These are phyloP conservation scores for Arthroderma sp. DNA, from an alignment of 2,329 filamentous ascomycete genomes.

Conservation along the genomic window DNA sequence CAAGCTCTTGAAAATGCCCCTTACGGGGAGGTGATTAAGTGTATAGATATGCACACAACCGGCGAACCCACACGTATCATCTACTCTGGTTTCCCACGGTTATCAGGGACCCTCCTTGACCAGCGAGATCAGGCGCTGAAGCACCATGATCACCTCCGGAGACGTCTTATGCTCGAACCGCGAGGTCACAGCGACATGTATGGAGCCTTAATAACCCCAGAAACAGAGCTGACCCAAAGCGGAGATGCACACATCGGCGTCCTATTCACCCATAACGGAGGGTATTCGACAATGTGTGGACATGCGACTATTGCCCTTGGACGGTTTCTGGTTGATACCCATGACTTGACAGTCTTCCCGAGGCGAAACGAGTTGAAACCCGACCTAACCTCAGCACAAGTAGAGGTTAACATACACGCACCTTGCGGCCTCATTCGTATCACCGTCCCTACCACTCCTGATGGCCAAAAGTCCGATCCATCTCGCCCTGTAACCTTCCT, in stretches of 20 bases:
- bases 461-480: conserved; percentile 22
- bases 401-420: conserved; percentile 28
- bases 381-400: conserved; percentile 15
- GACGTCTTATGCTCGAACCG: conserved; percentile 34
- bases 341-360: conserved; percentile 29
- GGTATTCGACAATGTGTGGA: conserved; percentile 40
- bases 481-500: conserved; percentile 28
- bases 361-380: conserved; percentile 19
- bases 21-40: conserved; percentile 5
- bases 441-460: conserved; percentile 24
- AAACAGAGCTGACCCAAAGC: conserved; percentile 28
- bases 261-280: conserved; percentile 36
- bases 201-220: conserved; percentile 32
- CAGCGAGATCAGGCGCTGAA: conserved; percentile 27
- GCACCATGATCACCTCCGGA: conserved; percentile 30
- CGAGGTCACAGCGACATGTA: conserved; percentile 41
- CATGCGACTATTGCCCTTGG: conserved; percentile 40
- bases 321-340: conserved; percentile 30
- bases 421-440: conserved; percentile 33
- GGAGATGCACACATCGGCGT: conserved; percentile 36
- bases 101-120: conserved; percentile 28
- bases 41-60: conserved; percentile 36
- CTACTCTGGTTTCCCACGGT: conserved; percentile 26
- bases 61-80: conserved; percentile 39
- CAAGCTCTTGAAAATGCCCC: background rate